Conservation (phyloP, 805 yeast species). For the Wickerhamomyces rabaulensis region DNA sequence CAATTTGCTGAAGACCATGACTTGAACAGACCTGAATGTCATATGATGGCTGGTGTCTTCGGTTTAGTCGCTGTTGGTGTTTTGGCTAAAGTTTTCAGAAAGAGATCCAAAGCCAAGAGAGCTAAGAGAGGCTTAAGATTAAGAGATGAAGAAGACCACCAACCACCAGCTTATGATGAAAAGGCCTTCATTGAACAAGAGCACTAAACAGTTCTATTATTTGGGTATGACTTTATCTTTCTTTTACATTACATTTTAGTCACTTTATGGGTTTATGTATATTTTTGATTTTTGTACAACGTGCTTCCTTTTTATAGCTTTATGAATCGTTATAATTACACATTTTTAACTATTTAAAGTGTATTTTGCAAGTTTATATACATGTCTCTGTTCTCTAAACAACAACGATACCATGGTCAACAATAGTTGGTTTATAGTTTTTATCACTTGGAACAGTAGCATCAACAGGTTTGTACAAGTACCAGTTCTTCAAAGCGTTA, state of each 20-base stretch:
- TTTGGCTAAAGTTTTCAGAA: neutral
- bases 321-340: neutral
- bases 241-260: no score
- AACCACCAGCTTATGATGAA: conserved; percentile 4
- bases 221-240: neutral
- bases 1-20: neutral
- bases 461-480: conserved; percentile 78
- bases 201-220: neutral
- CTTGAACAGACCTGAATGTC: neutral
- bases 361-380: conserved; percentile 1
- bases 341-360: neutral
- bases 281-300: neutral
- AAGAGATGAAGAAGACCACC: conserved; percentile 3
- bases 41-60: neutral
- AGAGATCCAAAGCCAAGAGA: neutral
- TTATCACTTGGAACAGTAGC: conserved; percentile 58
- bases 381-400: conserved; percentile 23
- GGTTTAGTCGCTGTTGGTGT: neutral
- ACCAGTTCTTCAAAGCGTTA: conserved; percentile 86
- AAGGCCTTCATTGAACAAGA: conserved; percentile 2
- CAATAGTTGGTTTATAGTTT: conserved; percentile 31
- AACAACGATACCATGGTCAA: conserved; percentile 41
- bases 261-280: neutral
- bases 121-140: neutral
- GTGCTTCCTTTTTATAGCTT: neutral